Conservation (phyloP, 208 protist species). For the Trypanosomatidae sp. region DNA sequence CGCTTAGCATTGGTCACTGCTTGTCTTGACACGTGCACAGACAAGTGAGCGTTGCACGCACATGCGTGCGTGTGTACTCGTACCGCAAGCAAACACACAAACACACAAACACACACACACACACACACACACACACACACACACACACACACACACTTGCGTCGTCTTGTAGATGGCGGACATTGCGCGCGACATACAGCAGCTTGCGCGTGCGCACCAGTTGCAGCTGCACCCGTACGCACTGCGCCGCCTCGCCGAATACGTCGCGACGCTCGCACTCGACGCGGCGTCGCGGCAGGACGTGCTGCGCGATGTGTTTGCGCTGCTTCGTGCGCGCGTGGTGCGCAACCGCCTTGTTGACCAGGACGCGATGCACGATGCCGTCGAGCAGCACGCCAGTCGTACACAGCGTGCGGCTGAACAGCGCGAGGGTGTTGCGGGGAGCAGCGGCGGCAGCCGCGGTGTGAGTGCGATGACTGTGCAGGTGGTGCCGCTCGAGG, state of each 20-base stretch:
- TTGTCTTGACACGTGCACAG: too few species aligned
- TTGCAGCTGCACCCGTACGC: slow-evolving; percentile 71
- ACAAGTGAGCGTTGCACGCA: too few species aligned
- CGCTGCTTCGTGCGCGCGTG: slow-evolving; percentile 43
- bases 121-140: too few species aligned
- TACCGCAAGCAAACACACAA: too few species aligned
- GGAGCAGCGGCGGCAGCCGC: too few species aligned
- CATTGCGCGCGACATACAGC: slow-evolving; percentile 35
- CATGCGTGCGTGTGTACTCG: too few species aligned
- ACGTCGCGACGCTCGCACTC: slow-evolving; percentile 19
- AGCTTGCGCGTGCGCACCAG: slow-evolving; percentile 50
- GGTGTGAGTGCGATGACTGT: slow-evolving; percentile 9
- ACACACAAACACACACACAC: too few species aligned
- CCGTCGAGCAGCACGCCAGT: slow-evolving; percentile 32
- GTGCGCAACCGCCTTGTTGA: slow-evolving; percentile 28
- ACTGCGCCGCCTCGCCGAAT: slow-evolving; percentile 39
- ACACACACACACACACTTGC: too few species aligned
- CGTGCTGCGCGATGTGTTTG: slow-evolving; percentile 56
- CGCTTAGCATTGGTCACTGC: too few species aligned
- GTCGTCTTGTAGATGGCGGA: too few species aligned
- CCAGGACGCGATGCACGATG: slow-evolving; percentile 28
- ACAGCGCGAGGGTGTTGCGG: too few species aligned
- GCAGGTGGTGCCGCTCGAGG: slow-evolving; percentile 21
- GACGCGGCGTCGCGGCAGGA: slow-evolving; percentile 21
- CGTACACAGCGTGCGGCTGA: slow-evolving; percentile 21